Evolutionary conservation across 257 asterid species (phyloP).

Genomic region (Penstemon newberryi): DNA sequence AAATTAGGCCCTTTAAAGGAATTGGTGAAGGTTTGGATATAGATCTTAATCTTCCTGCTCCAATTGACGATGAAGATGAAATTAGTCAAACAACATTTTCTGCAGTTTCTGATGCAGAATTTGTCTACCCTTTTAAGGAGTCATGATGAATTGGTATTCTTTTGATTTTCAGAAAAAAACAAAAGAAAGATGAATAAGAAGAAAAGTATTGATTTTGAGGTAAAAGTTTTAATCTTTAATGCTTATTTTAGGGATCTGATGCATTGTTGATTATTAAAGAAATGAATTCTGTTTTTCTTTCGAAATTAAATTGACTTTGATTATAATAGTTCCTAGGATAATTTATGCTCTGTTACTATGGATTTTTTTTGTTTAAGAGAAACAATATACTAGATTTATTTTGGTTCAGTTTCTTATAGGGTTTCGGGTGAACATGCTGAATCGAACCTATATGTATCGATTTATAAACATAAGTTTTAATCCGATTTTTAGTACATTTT

Average conservation of each 20-base stretch:
- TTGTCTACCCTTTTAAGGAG: slow-evolving; percentile 24
- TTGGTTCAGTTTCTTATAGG: neutral
- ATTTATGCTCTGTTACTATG: slow-evolving; percentile 23
- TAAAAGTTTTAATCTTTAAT: slow-evolving; percentile 5
- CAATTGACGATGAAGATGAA: slow-evolving; percentile 59
- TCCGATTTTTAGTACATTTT: too few species aligned
- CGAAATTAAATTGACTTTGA: slow-evolving; percentile 27
- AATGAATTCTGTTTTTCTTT: slow-evolving; percentile 13
- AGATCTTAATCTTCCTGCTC: slow-evolving; percentile 92
- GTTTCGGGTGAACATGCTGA: too few species aligned
- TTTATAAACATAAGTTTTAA: too few species aligned
- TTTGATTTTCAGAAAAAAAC: neutral
- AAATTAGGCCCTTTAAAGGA: slow-evolving; percentile 34
- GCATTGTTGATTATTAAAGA: neutral
- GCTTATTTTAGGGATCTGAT: slow-evolving; percentile 28
- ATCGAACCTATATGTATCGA: too few species aligned
- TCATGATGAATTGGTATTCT: neutral
- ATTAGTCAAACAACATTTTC: slow-evolving; percentile 57
- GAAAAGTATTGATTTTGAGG: slow-evolving; percentile 19
- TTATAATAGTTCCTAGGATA: slow-evolving; percentile 25
- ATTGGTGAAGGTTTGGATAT: slow-evolving; percentile 39
- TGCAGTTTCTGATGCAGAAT: slow-evolving; percentile 58
- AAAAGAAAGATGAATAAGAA: neutral
- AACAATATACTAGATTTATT: neutral
- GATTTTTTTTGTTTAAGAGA: slow-evolving; percentile 4